A percentile compares a stretch with the other conserved stretches of the same genome.
Evolutionary conservation across 148 eudicot genomes (phyloP).

Genomic region (Silene uniflora): DNA sequence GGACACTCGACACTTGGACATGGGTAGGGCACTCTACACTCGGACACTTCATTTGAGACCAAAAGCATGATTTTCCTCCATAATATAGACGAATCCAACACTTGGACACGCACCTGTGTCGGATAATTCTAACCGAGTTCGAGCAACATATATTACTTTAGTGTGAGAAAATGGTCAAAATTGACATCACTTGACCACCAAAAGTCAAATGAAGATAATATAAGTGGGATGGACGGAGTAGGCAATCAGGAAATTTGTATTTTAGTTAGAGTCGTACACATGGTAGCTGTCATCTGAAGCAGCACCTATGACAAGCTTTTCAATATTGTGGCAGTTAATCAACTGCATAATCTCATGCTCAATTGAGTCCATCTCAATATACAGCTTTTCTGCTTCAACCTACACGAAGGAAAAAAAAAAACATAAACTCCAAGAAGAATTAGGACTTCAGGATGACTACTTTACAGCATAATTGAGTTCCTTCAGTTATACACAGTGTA

Average conservation of each 20-base stretch:
- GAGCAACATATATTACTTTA: too few relatives aligned
- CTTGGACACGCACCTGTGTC: too few relatives aligned
- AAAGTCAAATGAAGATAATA: background rate
- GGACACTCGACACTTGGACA: too few relatives aligned
- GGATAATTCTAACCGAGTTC: too few relatives aligned
- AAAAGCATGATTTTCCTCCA: too few relatives aligned
- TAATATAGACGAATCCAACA: too few relatives aligned
- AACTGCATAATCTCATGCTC: constrained; percentile 77
- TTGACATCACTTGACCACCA: background rate
- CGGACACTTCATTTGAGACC: too few relatives aligned
- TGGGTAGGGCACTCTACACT: too few relatives aligned
- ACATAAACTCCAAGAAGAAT: background rate
- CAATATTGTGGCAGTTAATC: constrained; percentile 48
- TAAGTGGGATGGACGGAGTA: background rate
- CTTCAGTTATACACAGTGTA: background rate
- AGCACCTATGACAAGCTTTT: constrained; percentile 85
- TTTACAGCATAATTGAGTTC: background rate
- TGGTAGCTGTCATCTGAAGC: constrained; percentile 60
- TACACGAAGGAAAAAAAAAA: constrained; percentile 18
- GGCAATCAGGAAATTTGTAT: background rate
- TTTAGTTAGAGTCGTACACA: constrained; percentile 29
- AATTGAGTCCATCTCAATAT: constrained; percentile 50
- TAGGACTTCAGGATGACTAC: background rate
- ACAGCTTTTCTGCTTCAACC: constrained; percentile 52
- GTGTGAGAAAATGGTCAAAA: background rate